Evolutionary conservation across 2,329 filamentous ascomycete species (phyloP), one percentile per base, ranked within the genome.

Genomic region (Arthrobotrys conoides): DNA sequence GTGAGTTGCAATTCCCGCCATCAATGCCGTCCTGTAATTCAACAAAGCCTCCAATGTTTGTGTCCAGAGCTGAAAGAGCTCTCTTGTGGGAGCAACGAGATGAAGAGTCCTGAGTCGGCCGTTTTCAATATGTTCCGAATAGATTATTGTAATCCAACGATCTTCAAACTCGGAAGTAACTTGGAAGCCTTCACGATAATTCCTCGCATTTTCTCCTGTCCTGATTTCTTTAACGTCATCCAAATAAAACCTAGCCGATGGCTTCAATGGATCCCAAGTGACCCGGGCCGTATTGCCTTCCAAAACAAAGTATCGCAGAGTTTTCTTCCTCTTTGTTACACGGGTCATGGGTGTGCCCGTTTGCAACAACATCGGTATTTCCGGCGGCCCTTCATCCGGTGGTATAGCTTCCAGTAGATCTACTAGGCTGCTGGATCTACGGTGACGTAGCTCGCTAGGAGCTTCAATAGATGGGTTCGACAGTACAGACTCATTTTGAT

Each of bases 191-290:
- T 95, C 90, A 49, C 93, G 91, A 83, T 97, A 97, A 83, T 97
- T 95, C 72, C 92, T 90, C 18, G 95, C 93, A 83, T 98, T 93
- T 12, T 89, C 89, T 18, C 93, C 94, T 38, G 91, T 90, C 80
- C 94, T 91, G 59, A 98, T 94, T 83, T 97, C 94, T 82, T 93
- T 92, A 82, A 99, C 95, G 83, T 98, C 94, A 82, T 99, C 96
- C 80, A 99, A 93, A 84, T 97, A 96, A 80, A 99, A 92, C 67
- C 90, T 90, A 84, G 97, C 98, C 24, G 90, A 89, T 0, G 92
- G 91, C 41, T 93, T 90, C 8, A 88, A 89, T 57, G 90, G 89
- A 84, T 97, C 92, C 95, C 95, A 98, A 27, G 89, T 92, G 24
- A 99, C 92, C 84, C 94, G 96, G 78, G 92, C 94, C 0, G 92